Percentiles rank a stretch among this genome's conserved stretches.
phyloP scores from a whole-genome alignment of 2,329 filamentous ascomycete genomes.

The Rhynchosporium secalis region DNA sequence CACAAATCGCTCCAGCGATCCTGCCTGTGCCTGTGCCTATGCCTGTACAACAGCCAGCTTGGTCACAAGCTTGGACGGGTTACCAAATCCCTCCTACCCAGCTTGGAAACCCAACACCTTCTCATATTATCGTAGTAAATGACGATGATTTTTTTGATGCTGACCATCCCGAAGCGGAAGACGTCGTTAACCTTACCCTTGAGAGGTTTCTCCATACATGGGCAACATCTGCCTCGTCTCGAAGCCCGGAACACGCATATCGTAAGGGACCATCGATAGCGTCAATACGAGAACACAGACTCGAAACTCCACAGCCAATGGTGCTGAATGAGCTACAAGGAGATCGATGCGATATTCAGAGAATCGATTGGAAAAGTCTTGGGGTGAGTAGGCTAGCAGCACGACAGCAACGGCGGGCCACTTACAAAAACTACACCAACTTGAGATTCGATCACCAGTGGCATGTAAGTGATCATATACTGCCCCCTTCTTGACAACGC shows the following conservation, averaged over 20 bases:
- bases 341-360: conserved; percentile 58
- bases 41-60: no score
- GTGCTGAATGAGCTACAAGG: conserved; percentile 52
- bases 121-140: conserved; percentile 9
- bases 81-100: neutral
- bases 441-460: conserved; percentile 48
- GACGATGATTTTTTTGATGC: conserved; percentile 31
- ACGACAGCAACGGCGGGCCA: conserved; percentile 47
- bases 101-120: conserved; percentile 16
- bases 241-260: conserved; percentile 17
- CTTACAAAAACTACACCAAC: conserved; percentile 61
- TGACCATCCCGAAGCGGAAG: conserved; percentile 38
- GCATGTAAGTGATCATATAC: conserved; percentile 45
- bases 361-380: conserved; percentile 57
- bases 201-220: conserved; percentile 53
- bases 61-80: conserved; percentile 1
- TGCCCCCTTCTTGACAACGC: neutral
- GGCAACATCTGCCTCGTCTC: conserved; percentile 33
- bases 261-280: conserved; percentile 27
- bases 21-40: neutral
- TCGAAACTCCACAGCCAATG: conserved; percentile 32
- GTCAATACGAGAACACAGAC: conserved; percentile 27
- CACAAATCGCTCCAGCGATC: conserved; percentile 4
- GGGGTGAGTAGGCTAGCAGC: conserved; percentile 53
- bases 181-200: conserved; percentile 49